Base-by-base conservation (phyloP, 2,329 filamentous ascomycete genomes). In the Nannizzia gypsea region DNA sequence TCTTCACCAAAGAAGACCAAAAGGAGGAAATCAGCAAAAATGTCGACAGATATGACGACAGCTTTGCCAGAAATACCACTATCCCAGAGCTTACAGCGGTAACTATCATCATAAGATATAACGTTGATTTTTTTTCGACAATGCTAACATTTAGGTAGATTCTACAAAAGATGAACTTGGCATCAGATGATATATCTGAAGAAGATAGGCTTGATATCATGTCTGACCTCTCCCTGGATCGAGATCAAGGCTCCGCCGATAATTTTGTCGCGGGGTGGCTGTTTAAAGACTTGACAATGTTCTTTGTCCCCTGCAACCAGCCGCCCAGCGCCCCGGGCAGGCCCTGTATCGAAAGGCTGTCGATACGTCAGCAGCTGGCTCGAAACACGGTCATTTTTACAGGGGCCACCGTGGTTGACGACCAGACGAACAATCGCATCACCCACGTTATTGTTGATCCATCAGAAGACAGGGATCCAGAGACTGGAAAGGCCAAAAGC, bases 11-110 rank as follows among this genome's bases (percentile, higher is more conserved):
- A 0, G 80, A 84, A 3, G 78, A 77, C 1, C 77, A 84, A 59
- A 72, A 75, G 44, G 76, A 76, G 5, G 76, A 78, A 6, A 82
- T 86, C 8, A 77, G 81, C 40, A 74, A 75, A 2, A 88, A 87
- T 64, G 79, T 87, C 1, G 93, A 99, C 70, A 76, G 79, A 58
- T 93, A 83, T 66, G 88, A 87, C 0, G 93, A 99, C 70, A 91
- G 90, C 68, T 97, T 89, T 72, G 81, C 84, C 0, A 79, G 91
- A 3, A 84, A 95, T 66, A 75, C 87, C 6, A 79, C 77, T 0
- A 66, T 81, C 0, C 79, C 83, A 1, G 88, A 92, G 66, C 78
- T 96, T 55, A 76, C 71, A 59, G 72, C 64, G 57, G 69, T 74
- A 56, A 31, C 31, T 13, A 2, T 36, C 31, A 2, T 36, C 31